Base-by-base conservation (phyloP, 306 rosid species). In the Glycyrrhiza uralensis region DNA sequence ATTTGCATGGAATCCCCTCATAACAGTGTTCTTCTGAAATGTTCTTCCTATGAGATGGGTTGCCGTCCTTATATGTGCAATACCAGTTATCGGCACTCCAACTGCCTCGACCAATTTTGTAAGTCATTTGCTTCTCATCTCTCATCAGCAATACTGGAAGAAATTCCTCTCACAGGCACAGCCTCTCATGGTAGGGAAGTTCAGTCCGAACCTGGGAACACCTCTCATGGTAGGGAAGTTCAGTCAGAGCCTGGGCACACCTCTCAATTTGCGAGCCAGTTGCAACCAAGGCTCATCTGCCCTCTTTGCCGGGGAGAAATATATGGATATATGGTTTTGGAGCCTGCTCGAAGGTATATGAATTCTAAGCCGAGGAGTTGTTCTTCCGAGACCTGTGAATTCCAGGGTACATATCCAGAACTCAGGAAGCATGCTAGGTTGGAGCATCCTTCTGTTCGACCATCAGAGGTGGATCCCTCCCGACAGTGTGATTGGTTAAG, bases 1-100 rank as follows among this genome's bases (percentile, higher is more conserved):
- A 89, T 89, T 80, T 92, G 97, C 81, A 83, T 92, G 86, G 97
- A 92, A 80, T 36, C 79, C 58, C 92, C 97, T 30, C 97, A 92
- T 58, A 92, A 89, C 64, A 84, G 81, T 24, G 92, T 92, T 80
- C 89, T 92, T 69, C 18, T 92, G 51, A 86, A 75, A 75, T 92
- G 97, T 71, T 84, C 90, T 49, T 87, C 97, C 62, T 73, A 89
- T 38, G 88, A 83, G 51, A 80, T 61, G 60, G 97, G 97, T 28
- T 92, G 97, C 71, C 87, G 82, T 44, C 85, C 97, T 36, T 92
- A 77, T 68, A 88, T 89, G 93, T 92, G 97, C 83, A 86, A 89
- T 72, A 89, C 92, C 18, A 92, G 97, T 84, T 77, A 76, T 67
- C 82, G 96, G 60, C 97, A 87, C 87, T 89, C 97, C 33, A 89